phyloP scores from a whole-genome alignment of 129 eudicot genomes.

The Flaveria bidentis region DNA sequence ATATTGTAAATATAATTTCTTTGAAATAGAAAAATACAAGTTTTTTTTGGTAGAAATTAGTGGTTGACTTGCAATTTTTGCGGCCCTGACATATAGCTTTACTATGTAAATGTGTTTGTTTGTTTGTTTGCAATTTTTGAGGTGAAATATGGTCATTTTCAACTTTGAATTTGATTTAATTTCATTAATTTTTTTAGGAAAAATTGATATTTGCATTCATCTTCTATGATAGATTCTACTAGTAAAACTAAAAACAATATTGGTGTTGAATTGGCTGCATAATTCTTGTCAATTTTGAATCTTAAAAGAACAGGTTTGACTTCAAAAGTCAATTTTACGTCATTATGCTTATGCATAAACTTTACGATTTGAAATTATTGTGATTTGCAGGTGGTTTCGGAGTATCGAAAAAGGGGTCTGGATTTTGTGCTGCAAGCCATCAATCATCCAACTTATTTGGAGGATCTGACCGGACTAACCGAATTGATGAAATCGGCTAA shows the following conservation, averaged over 20 bases:
- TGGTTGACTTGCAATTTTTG: too few relatives aligned
- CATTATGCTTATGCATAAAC: too few relatives aligned
- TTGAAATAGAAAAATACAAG: neutral
- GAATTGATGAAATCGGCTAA: constrained; percentile 82
- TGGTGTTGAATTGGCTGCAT: neutral
- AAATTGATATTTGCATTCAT: neutral
- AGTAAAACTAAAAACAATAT: neutral
- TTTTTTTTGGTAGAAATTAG: neutral
- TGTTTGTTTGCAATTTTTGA: neutral
- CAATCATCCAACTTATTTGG: constrained; percentile 90
- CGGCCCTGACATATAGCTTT: too few relatives aligned
- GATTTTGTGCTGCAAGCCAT: constrained; percentile 83
- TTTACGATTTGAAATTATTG: neutral
- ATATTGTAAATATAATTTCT: neutral
- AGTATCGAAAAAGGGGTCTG: constrained; percentile 61
- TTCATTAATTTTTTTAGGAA: too few relatives aligned
- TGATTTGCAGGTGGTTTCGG: constrained; percentile 68
- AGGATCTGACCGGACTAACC: constrained; percentile 92
- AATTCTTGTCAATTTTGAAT: neutral
- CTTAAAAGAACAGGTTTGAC: neutral
- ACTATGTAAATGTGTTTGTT: neutral
- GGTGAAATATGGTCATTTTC: neutral
- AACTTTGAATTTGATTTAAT: neutral
- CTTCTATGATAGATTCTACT: neutral
- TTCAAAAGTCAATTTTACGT: too few relatives aligned